A percentile compares a stretch with the other conserved stretches of the same genome.
Conservation (phyloP, 2,329 filamentous ascomycete species). For the Cladosporium sp. region DNA sequence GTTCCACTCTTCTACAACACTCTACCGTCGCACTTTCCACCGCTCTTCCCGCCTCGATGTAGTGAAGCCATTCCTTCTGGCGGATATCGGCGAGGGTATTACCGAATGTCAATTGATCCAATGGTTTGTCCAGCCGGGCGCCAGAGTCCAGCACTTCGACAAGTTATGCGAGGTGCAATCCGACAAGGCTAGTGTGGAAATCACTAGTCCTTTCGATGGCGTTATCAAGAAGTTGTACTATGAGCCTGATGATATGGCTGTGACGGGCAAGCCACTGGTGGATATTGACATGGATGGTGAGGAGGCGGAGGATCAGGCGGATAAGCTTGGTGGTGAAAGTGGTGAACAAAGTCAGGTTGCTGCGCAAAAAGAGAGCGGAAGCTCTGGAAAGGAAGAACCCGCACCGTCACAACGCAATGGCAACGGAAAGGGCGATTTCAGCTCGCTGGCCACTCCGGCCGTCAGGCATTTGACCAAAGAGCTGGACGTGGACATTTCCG, state of each 20-base stretch:
- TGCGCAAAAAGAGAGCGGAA: constrained; percentile 14
- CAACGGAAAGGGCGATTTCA: constrained; percentile 52
- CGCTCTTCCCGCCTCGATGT: constrained; percentile 32
- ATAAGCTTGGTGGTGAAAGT: constrained; percentile 29
- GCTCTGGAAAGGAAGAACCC: background rate
- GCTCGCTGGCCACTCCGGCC: constrained; percentile 80
- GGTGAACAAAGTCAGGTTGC: background rate
- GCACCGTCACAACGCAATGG: background rate
- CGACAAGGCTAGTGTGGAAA: constrained; percentile 77
- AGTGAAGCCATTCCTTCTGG: constrained; percentile 74
- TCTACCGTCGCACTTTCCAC: constrained; percentile 21
- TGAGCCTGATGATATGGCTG: constrained; percentile 92
- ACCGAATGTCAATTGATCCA: constrained; percentile 98
- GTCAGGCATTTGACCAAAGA: constrained; percentile 85
- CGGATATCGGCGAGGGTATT: constrained; percentile 90
- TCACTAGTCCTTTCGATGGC: constrained; percentile 91
- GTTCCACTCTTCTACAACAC: background rate
- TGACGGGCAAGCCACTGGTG: constrained; percentile 84
- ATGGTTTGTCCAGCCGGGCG: constrained; percentile 97
- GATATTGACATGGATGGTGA: constrained; percentile 90
- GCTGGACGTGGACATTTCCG: constrained; percentile 68
- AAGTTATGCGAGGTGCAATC: constrained; percentile 97
- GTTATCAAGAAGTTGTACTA: constrained; percentile 96
- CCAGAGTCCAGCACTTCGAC: constrained; percentile 94
- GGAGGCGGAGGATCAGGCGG: constrained; percentile 58